Percentiles rank a stretch among this genome's conserved stretches.
These are phyloP conservation scores for Mucor plumbeus DNA, from an alignment of 371 early-diverging fungal species.

Conservation along the genomic window DNA sequence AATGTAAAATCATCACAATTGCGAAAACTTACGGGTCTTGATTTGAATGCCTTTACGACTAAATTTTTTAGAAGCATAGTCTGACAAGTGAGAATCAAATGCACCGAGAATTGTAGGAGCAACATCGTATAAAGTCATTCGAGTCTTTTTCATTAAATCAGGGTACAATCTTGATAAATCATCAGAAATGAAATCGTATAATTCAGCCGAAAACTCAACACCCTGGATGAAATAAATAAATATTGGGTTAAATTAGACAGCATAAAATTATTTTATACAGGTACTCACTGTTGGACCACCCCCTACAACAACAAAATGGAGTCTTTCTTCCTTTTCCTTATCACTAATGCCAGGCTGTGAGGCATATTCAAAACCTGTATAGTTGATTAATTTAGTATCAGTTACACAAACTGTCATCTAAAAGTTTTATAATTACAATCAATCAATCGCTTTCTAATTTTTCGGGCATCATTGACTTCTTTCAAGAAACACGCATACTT, in stretches of 20 bases:
- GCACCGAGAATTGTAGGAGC: slow-evolving; percentile 73
- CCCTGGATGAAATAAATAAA: slow-evolving; percentile 36
- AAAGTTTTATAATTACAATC: slow-evolving; percentile 55
- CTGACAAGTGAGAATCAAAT: slow-evolving; percentile 72
- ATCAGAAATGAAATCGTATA: slow-evolving; percentile 80
- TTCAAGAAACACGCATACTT: slow-evolving; percentile 77
- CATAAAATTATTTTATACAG: too few relatives aligned
- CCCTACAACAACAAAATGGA: slow-evolving; percentile 87
- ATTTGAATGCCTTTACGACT: slow-evolving; percentile 73
- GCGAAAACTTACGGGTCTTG: slow-evolving; percentile 38
- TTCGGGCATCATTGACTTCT: slow-evolving; percentile 75
- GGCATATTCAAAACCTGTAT: slow-evolving; percentile 76
- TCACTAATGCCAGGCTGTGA: slow-evolving; percentile 64
- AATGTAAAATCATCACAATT: not conserved
- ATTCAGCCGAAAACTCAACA: slow-evolving; percentile 77
- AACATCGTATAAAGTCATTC: slow-evolving; percentile 76
- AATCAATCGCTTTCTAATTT: slow-evolving; percentile 72
- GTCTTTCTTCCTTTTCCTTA: slow-evolving; percentile 68
- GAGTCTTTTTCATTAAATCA: slow-evolving; percentile 60
- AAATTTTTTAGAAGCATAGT: slow-evolving; percentile 75
- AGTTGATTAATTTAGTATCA: not conserved
- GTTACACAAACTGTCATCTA: not conserved
- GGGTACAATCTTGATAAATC: slow-evolving; percentile 74
- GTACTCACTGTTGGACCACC: slow-evolving; percentile 74
- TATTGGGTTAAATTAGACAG: too few relatives aligned